A percentile compares a stretch with the other conserved stretches of the same genome.
Evolutionary conservation across 2,329 filamentous ascomycete genomes (phyloP).

Genomic region (Pseudofabraea citricarpa): DNA sequence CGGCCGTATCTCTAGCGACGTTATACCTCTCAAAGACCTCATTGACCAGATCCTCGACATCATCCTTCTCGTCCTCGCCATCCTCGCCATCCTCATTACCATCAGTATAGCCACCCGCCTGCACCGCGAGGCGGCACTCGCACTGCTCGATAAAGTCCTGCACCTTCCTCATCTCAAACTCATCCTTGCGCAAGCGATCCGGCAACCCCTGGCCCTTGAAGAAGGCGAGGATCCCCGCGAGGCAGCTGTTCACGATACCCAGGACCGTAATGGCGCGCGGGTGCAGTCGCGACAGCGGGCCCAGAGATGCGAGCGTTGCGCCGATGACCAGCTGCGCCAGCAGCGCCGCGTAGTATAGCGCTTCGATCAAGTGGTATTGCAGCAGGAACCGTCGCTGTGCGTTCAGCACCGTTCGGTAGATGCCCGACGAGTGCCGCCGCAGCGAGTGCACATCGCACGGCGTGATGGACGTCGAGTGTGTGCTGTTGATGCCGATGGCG

Average conservation of each 20-base stretch:
- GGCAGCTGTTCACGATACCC: conserved; percentile 57
- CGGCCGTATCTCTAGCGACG: conserved; percentile 20
- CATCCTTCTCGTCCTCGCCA: conserved; percentile 14
- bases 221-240: conserved; percentile 56
- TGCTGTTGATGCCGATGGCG: conserved; percentile 18
- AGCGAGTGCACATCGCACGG: conserved; percentile 15
- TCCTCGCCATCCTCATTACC: conserved; percentile 10
- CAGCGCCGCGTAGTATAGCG: conserved; percentile 37
- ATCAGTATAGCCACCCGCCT: too few relatives aligned
- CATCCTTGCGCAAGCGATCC: conserved; percentile 40
- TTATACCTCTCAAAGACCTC: conserved; percentile 22
- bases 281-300: conserved; percentile 41
- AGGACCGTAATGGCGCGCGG: conserved; percentile 49
- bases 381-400: conserved; percentile 27
- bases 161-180: conserved; percentile 39
- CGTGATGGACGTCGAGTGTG: neutral
- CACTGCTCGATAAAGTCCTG: conserved; percentile 52
- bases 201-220: conserved; percentile 47
- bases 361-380: conserved; percentile 31
- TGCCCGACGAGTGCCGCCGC: conserved; percentile 9
- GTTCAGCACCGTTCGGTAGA: conserved; percentile 36
- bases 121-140: conserved; percentile 37
- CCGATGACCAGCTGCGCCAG: conserved; percentile 42
- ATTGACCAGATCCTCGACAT: conserved; percentile 17
- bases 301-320: conserved; percentile 41